Percentiles rank a stretch among this genome's conserved stretches.
phyloP scores from a whole-genome alignment of 805 yeast genomes.

The Candida mattraensis region DNA sequence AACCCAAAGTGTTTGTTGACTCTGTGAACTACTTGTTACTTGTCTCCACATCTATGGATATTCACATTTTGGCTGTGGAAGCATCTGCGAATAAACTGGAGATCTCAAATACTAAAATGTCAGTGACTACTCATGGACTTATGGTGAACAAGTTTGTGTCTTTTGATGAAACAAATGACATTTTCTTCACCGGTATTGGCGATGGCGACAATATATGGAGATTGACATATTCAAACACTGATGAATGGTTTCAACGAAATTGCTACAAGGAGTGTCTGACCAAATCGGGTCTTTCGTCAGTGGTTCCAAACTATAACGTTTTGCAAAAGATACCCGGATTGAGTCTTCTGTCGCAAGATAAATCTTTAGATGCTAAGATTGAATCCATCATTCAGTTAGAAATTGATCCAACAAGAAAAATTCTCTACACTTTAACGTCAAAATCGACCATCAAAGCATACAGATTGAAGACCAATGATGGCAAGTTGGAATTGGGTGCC shows the following conservation, averaged over 20 bases:
- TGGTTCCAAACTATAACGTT: constrained; percentile 41
- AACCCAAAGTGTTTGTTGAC: constrained; percentile 74
- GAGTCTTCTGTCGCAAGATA: constrained; percentile 23
- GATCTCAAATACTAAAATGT: constrained; percentile 79
- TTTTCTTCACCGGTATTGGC: constrained; percentile 79
- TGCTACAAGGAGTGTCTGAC: constrained; percentile 85
- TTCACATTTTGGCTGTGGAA: constrained; percentile 75
- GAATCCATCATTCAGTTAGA: constrained; percentile 65
- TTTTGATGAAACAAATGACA: constrained; percentile 66
- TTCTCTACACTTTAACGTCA: constrained; percentile 80
- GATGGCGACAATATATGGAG: constrained; percentile 87
- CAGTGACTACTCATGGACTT: constrained; percentile 77
- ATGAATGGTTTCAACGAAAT: constrained; percentile 83
- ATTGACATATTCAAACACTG: constrained; percentile 75
- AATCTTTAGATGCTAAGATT: constrained; percentile 32
- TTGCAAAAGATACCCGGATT: constrained; percentile 32
- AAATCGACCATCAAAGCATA: constrained; percentile 81
- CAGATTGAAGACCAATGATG: constrained; percentile 46
- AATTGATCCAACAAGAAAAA: constrained; percentile 74
- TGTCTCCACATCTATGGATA: constrained; percentile 76
- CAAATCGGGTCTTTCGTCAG: constrained; percentile 54
- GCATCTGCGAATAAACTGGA: constrained; percentile 52
- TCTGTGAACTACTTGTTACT: constrained; percentile 71
- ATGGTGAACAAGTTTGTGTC: constrained; percentile 62
- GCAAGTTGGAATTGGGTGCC: constrained; percentile 33